Evolutionary conservation across 2,329 filamentous ascomycete species (phyloP).

Genomic region (Arachnomyces sp.): DNA sequence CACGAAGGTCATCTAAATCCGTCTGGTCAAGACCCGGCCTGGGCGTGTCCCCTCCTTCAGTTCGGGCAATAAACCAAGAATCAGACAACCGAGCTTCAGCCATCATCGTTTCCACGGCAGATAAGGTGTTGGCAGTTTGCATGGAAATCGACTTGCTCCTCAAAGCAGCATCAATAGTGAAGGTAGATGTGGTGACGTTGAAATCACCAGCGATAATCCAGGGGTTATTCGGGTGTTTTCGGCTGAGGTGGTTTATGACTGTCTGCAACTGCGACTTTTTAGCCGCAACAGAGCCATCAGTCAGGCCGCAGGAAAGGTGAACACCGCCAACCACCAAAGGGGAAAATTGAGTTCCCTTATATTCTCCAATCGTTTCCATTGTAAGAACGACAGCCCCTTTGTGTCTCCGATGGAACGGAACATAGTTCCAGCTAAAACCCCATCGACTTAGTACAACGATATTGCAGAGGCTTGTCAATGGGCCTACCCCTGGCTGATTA

Average conservation of each 20-base stretch:
- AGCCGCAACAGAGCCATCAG: slow-evolving; percentile 49
- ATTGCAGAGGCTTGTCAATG: slow-evolving; percentile 55
- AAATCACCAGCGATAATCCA: slow-evolving; percentile 59
- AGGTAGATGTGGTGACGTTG: slow-evolving; percentile 54
- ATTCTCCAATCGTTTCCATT: slow-evolving; percentile 31
- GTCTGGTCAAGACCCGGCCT: slow-evolving; percentile 20
- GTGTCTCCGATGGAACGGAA: slow-evolving; percentile 49
- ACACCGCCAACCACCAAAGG: slow-evolving; percentile 49
- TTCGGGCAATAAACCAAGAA: slow-evolving; percentile 43
- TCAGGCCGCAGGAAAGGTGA: slow-evolving; percentile 56
- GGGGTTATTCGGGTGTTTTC: slow-evolving; percentile 36
- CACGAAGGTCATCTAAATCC: slow-evolving; percentile 32
- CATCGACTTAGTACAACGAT: slow-evolving; percentile 52
- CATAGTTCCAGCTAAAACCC: slow-evolving; percentile 48
- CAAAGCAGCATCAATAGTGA: slow-evolving; percentile 48
- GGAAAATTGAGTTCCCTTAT: slow-evolving; percentile 21
- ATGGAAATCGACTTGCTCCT: slow-evolving; percentile 48
- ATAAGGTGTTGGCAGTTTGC: slow-evolving; percentile 39
- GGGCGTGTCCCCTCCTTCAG: slow-evolving; percentile 38
- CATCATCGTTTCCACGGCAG: slow-evolving; percentile 42
- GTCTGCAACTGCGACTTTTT: slow-evolving; percentile 52
- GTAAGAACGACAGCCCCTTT: slow-evolving; percentile 50
- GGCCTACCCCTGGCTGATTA: slow-evolving; percentile 43
- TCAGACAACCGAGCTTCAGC: slow-evolving; percentile 45
- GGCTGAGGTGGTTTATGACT: slow-evolving; percentile 42